Base-by-base conservation (phyloP, 306 rosid species). In the Cicer pinnatifidum region DNA sequence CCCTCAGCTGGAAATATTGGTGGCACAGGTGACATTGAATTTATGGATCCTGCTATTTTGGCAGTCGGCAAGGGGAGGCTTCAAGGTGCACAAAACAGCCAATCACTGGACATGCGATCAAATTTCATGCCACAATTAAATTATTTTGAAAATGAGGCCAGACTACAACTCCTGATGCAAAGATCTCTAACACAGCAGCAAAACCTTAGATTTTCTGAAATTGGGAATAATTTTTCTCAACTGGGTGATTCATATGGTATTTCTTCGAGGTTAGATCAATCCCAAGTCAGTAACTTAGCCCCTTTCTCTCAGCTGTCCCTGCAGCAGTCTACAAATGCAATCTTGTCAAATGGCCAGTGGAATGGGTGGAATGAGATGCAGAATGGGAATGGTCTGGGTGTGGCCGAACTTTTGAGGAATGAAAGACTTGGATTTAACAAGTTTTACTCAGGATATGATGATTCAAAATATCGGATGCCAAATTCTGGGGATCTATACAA, bases 21-120 rank as follows among this genome's bases (percentile, higher is more conserved):
- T 62, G 66, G 84, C 69, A 20, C 88, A 9, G 82, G 88, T 9
- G 99, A 91, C 75, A 85, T 92, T 64, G 99, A 92, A 85, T 95
- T 90, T 73, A 83, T 88, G 89, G 99, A 95, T 88, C 99, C 99
- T 69, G 99, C 99, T 68, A 95, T 95, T 85, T 82, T 95, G 89
- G 99, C 96, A 40, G 99, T 95, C 56, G 99, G 97, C 70, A 90
- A 85, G 78, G 97, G 97, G 71, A 86, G 97, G 71, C 80, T 83
- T 84, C 99, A 92, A 83, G 91, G 96, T 73, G 86, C 88, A 70
- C 74, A 78, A 35, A 88, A 85, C 90, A 85, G 77, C 79, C 93
- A 88, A 5, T 83, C 88, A 60, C 53, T 86, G 71, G 97, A 94
- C 48, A 79, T 88, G 73, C 89, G 91, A 84, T 87, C 99, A 40